Evolutionary conservation across 768 basidiomycete species (phyloP).

Genomic region (Saitozyma podzolica): DNA sequence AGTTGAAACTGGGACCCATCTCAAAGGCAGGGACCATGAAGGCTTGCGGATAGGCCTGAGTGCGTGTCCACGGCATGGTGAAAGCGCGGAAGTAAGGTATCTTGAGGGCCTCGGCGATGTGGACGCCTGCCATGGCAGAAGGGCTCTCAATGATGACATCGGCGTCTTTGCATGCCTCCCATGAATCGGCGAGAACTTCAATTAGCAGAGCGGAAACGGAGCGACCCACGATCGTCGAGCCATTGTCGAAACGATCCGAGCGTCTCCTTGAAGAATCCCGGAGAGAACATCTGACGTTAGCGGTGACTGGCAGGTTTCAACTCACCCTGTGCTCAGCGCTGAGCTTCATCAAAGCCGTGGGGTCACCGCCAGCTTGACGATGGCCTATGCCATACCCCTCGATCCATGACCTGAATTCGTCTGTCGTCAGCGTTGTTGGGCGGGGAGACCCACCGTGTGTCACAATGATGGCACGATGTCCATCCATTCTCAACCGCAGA

Average conservation of each 20-base stretch:
- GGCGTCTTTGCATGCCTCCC: constrained; percentile 65
- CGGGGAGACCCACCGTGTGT: constrained; percentile 50
- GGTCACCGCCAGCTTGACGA: constrained; percentile 68
- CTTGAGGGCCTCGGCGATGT: constrained; percentile 67
- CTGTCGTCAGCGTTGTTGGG: neutral
- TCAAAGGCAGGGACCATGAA: constrained; percentile 64
- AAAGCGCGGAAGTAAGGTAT: constrained; percentile 64
- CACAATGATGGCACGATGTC: constrained; percentile 58
- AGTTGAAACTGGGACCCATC: constrained; percentile 63
- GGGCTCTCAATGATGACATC: constrained; percentile 69
- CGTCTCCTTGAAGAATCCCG: constrained; percentile 68
- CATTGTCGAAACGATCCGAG: constrained; percentile 65
- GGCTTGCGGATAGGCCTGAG: constrained; percentile 65
- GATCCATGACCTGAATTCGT: constrained; percentile 61
- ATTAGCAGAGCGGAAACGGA: too few species aligned
- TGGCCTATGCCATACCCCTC: constrained; percentile 63
- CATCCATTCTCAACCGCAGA: constrained; percentile 54
- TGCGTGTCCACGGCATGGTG: constrained; percentile 55
- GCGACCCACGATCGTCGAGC: constrained; percentile 58
- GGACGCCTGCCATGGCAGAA: constrained; percentile 69
- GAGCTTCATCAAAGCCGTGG: constrained; percentile 68
- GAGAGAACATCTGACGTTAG: constrained; percentile 64
- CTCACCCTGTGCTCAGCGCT: constrained; percentile 56
- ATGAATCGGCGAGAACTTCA: constrained; percentile 60
- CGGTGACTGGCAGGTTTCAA: neutral